phyloP scores from a whole-genome alignment of 768 basidiomycete species.

The Mycena maculata region DNA sequence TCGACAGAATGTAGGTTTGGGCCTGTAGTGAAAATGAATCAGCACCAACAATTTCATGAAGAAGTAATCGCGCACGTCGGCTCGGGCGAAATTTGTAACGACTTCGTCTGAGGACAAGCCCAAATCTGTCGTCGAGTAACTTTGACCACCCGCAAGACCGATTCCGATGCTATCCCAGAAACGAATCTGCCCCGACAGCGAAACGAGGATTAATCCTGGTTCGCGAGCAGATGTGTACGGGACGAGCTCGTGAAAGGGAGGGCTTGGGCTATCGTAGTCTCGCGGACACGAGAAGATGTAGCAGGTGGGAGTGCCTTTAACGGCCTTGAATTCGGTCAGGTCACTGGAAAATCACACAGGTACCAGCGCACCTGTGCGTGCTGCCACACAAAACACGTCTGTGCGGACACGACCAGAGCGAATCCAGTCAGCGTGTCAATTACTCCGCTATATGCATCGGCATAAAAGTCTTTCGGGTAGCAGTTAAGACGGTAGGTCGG shows the following conservation, averaged over 20 bases:
- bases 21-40: constrained; percentile 50
- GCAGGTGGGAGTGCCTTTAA: constrained; percentile 81
- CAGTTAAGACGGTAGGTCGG: constrained; percentile 9
- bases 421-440: constrained; percentile 81
- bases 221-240: constrained; percentile 77
- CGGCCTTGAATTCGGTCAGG: constrained; percentile 51
- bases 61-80: constrained; percentile 61
- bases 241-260: constrained; percentile 72
- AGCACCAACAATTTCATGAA: constrained; percentile 17
- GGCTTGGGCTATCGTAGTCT: constrained; percentile 51
- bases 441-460: constrained; percentile 74
- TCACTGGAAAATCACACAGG: neutral
- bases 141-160: constrained; percentile 83
- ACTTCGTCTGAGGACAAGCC: constrained; percentile 65
- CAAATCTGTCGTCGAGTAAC: constrained; percentile 63
- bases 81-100: constrained; percentile 74
- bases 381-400: constrained; percentile 88
- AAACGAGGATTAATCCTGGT: constrained; percentile 87
- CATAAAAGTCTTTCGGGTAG: constrained; percentile 66
- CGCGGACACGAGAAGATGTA: constrained; percentile 84
- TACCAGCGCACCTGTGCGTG: constrained; percentile 68
- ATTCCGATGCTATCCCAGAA: constrained; percentile 92
- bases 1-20: constrained; percentile 76
- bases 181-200: constrained; percentile 75
- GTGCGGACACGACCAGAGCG: constrained; percentile 75